Percentiles rank a stretch among this genome's conserved stretches.
Conservation (phyloP, 2,329 filamentous ascomycete species). For the Furcasterigmium furcatum region DNA sequence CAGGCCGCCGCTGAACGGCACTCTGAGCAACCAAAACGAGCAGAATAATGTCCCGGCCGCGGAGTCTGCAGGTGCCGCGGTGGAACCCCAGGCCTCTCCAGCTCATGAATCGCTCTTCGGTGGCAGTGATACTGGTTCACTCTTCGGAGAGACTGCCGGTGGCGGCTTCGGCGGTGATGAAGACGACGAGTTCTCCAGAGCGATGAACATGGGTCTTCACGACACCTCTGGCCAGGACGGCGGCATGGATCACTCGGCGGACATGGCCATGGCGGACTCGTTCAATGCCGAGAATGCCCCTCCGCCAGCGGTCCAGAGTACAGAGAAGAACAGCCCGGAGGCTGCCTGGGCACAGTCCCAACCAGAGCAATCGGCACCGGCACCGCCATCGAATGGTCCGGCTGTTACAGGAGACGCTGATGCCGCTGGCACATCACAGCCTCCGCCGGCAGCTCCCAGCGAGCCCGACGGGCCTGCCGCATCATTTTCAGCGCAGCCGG, state of each 20-base stretch:
- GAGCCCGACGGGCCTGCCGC: slow-evolving; percentile 6
- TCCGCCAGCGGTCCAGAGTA: slow-evolving; percentile 20
- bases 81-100: slow-evolving; percentile 63
- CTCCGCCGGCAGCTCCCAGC: not conserved
- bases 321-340: slow-evolving; percentile 6
- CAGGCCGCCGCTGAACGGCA: slow-evolving; percentile 48
- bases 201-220: slow-evolving; percentile 56
- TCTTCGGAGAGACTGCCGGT: slow-evolving; percentile 77
- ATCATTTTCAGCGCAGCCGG: slow-evolving; percentile 9
- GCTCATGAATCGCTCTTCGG: slow-evolving; percentile 80
- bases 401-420: not conserved
- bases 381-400: not conserved
- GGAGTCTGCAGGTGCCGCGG: slow-evolving; percentile 35
- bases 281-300: slow-evolving; percentile 21
- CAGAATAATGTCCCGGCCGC: slow-evolving; percentile 1
- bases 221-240: slow-evolving; percentile 34
- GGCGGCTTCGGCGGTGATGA: slow-evolving; percentile 62
- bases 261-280: slow-evolving; percentile 36
- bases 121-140: slow-evolving; percentile 73
- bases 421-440: not conserved
- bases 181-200: slow-evolving; percentile 78
- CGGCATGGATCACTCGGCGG: slow-evolving; percentile 31
- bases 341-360: slow-evolving; percentile 3
- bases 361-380: not conserved
- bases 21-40: slow-evolving; percentile 4